Evolutionary conservation across 108 stramenopile species (phyloP), one percentile per base, ranked within the genome.

Genomic region (Cyclotella baltica): DNA sequence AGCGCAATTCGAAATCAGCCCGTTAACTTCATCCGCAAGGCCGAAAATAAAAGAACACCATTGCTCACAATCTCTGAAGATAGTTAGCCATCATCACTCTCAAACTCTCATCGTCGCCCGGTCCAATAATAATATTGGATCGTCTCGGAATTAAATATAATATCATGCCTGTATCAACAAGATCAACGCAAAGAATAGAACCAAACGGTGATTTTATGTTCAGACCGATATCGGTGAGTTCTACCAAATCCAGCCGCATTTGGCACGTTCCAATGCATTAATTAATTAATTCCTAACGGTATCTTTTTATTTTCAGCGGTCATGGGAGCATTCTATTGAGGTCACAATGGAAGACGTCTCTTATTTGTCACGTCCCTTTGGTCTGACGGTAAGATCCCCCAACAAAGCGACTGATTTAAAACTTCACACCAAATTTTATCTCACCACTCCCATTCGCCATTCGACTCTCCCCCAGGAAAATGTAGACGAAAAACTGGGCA

Each of bases 401-500:
- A 20, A 13, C 9, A 35, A 9, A 34, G 2, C 23, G 6, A 30
- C 28, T 28, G 4, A 36, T 59, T 18, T 36, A 46, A 18, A 67
- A 29, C 43, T 68, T 25, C 15, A 11, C 33, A 29, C 25, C 29
- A 22, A 25, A 23, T 34, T 27, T 69, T 65, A 72, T 64, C 43
- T 61, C 23, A 66, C 29, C 35, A 3, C 40, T 23, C 53, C 52
- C 3, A 34, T 20, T 64, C 64, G 58, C 15, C n/a, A n/a, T n/a
- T n/a, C n/a, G n/a, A n/a, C n/a, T n/a, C 35, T 37, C 27, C 29
- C 27, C 2, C 62, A 92, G 89, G 75, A 76, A 43, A 73, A 86
- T 13, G 79, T 93, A 16, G 92, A 96, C 72, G 77, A 85, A 31
- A 71, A 66, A 30, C 86, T 96, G 23, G 86, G 88, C 37, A 70